A percentile compares a stretch with the other conserved stretches of the same genome.
Evolutionary conservation across 1,284 basidiomycete genomes (phyloP).

Genomic region (Apiotrichum sp.): DNA sequence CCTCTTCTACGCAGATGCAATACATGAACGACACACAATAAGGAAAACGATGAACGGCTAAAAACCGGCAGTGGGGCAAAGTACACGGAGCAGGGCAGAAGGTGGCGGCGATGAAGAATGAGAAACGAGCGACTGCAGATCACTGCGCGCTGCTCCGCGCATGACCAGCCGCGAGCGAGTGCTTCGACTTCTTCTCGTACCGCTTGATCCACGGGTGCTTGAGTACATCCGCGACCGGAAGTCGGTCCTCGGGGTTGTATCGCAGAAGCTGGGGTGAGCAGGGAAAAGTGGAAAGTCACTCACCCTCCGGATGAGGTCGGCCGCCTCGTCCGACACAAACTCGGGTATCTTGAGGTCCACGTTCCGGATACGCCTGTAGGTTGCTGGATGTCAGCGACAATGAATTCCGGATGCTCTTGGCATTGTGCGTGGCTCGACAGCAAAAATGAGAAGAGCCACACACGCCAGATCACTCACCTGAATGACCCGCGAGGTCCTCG

Average conservation of each 20-base stretch:
- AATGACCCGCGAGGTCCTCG: slow-evolving; percentile 68
- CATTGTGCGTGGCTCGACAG: not conserved
- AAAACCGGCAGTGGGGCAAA: too few relatives aligned
- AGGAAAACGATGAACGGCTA: not conserved
- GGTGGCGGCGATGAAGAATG: not conserved
- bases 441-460: too few relatives aligned
- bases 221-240: slow-evolving; percentile 74
- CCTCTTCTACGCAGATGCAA: not conserved
- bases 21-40: not conserved
- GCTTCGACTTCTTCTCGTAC: slow-evolving; percentile 51
- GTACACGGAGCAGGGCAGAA: too few relatives aligned
- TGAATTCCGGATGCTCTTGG: too few relatives aligned
- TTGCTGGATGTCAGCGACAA: slow-evolving; percentile 53
- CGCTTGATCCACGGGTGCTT: slow-evolving; percentile 89
- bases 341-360: slow-evolving; percentile 72
- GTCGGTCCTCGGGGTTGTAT: slow-evolving; percentile 74
- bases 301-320: slow-evolving; percentile 61
- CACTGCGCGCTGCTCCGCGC: slow-evolving; percentile 9
- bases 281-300: slow-evolving; percentile 13
- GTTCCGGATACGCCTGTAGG: slow-evolving; percentile 64
- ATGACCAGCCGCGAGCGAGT: not conserved
- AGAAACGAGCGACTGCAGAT: not conserved
- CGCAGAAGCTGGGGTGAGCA: slow-evolving; percentile 62
- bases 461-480: slow-evolving; percentile 50
- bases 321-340: slow-evolving; percentile 59